phyloP scores from a whole-genome alignment of 805 yeast species.

The Yamadazyma laniorum region DNA sequence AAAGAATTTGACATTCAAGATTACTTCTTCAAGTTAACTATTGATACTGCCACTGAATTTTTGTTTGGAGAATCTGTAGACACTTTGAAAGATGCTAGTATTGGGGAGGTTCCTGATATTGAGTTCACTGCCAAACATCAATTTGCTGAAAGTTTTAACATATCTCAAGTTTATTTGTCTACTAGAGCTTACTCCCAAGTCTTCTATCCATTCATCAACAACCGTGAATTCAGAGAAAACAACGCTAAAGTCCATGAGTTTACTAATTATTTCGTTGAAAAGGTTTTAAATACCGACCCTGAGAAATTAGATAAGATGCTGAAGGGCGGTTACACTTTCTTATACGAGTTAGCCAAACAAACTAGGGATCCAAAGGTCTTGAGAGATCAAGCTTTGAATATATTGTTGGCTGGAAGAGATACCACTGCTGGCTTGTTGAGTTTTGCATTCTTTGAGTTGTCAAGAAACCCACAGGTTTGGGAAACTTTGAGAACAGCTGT shows the following conservation, averaged over 20 bases:
- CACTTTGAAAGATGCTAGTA: conserved; percentile 25
- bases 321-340: conserved; percentile 43
- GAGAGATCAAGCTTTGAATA: conserved; percentile 51
- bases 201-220: conserved; percentile 25
- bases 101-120: conserved; percentile 27
- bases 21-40: conserved; percentile 33
- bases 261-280: conserved; percentile 38
- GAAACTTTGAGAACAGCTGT: conserved; percentile 38
- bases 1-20: conserved; percentile 31
- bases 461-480: conserved; percentile 41
- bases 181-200: conserved; percentile 33
- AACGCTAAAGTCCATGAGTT: conserved; percentile 27
- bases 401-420: conserved; percentile 54
- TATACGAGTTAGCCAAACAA: conserved; percentile 47
- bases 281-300: conserved; percentile 32
- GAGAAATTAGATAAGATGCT: conserved; percentile 30
- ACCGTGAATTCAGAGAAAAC: conserved; percentile 22
- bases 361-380: conserved; percentile 46
- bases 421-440: conserved; percentile 53
- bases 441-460: conserved; percentile 44
- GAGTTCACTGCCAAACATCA: conserved; percentile 27
- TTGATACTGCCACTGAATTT: conserved; percentile 43
- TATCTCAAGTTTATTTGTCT: conserved; percentile 32
- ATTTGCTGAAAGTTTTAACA: conserved; percentile 36
- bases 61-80: conserved; percentile 39